Percentiles rank a stretch among this genome's conserved stretches.
Conservation (phyloP, 176 grass and related monocot genomes). For the Rhynchospora tenuis region DNA sequence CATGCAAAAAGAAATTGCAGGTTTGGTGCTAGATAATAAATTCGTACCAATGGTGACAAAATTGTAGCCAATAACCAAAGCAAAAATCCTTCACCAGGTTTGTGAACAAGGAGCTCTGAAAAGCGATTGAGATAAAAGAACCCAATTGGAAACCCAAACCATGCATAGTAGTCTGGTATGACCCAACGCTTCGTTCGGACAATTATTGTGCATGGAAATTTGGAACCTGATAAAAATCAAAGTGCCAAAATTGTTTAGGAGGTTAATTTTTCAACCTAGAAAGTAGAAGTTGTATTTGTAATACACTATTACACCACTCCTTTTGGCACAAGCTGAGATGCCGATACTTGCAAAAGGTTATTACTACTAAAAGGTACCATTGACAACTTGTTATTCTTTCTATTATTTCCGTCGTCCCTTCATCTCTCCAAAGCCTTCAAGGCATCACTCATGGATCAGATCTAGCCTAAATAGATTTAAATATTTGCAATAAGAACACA, state of each 20-base stretch:
- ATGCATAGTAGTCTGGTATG: conserved; percentile 29
- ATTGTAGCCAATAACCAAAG: conserved; percentile 36
- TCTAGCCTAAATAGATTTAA: not conserved
- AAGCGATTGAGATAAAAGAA: conserved; percentile 35
- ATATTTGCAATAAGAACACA: not conserved
- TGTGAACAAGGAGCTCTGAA: conserved; percentile 36
- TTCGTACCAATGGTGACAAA: conserved; percentile 1
- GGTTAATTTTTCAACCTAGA: not conserved
- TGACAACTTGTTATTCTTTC: not conserved
- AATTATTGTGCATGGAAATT: conserved; percentile 41
- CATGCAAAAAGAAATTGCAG: too few relatives aligned
- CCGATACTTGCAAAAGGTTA: not conserved
- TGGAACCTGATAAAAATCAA: conserved; percentile 15
- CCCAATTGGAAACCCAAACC: conserved; percentile 21
- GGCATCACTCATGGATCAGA: not conserved
- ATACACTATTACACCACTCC: not conserved
- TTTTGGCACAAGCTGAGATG: not conserved
- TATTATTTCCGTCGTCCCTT: not conserved
- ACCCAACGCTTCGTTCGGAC: conserved; percentile 34
- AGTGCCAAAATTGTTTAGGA: not conserved
- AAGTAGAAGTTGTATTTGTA: not conserved
- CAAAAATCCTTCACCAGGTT: conserved; percentile 45
- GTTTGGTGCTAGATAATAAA: too few relatives aligned
- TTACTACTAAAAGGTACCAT: not conserved
- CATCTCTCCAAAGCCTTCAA: not conserved